Conservation (phyloP, 169 alveolate species). For the Toxoplasma gondii region DNA sequence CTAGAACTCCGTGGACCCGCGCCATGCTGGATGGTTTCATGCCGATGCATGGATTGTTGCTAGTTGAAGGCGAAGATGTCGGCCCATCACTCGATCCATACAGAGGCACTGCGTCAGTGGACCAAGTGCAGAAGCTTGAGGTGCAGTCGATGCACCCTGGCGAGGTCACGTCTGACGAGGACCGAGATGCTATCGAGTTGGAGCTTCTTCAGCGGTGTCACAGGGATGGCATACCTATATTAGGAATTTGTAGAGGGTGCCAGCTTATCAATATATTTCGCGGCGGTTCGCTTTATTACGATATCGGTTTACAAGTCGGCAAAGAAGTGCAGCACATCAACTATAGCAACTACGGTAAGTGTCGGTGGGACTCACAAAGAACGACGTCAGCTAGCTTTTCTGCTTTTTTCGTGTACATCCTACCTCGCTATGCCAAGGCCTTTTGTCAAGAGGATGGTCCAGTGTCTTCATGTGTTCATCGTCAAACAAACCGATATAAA, state of each 20-base stretch:
- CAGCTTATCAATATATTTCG: constrained; percentile 45
- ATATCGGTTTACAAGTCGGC: constrained; percentile 32
- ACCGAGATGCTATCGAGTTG: constrained; percentile 26
- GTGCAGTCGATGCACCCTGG: constrained; percentile 35
- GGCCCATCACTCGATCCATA: constrained; percentile 27
- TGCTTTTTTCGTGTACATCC: too few relatives aligned
- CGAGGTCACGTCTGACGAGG: constrained; percentile 16
- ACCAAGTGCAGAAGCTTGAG: constrained; percentile 35
- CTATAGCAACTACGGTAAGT: constrained; percentile 54
- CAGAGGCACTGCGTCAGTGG: constrained; percentile 15
- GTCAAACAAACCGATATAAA: too few relatives aligned
- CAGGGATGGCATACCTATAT: neutral
- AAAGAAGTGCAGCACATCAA: constrained; percentile 25
- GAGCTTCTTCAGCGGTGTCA: constrained; percentile 30
- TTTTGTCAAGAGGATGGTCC: too few relatives aligned
- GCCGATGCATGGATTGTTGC: constrained; percentile 52
- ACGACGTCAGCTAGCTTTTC: too few relatives aligned
- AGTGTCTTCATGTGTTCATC: too few relatives aligned
- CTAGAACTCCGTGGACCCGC: constrained; percentile 48
- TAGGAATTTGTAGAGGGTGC: constrained; percentile 52
- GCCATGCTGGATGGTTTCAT: constrained; percentile 31
- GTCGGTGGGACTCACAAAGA: neutral
- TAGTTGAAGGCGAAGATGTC: constrained; percentile 61
- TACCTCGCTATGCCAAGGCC: too few relatives aligned
- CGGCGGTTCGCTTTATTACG: constrained; percentile 55